These are phyloP conservation scores for Lasiodiplodia sp. DNA, from an alignment of 2,329 filamentous ascomycete genomes.

Conservation along the genomic window DNA sequence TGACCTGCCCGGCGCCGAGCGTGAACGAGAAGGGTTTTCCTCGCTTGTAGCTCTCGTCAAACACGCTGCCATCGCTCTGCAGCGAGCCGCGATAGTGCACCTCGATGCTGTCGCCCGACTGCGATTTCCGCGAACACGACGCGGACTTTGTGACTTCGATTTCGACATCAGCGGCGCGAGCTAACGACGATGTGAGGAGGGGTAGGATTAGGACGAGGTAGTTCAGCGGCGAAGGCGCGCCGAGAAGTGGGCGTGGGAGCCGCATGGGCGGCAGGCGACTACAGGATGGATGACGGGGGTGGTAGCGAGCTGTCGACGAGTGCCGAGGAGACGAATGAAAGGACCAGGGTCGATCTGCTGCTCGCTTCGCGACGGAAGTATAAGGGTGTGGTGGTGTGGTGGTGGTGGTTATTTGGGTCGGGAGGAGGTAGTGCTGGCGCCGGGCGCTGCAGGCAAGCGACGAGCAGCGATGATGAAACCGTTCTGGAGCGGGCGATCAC, in stretches of 20 bases:
- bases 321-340: neutral
- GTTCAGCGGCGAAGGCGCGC: conserved; percentile 37
- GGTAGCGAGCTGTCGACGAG: conserved; percentile 2
- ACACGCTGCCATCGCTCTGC: conserved; percentile 67
- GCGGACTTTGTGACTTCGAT: conserved; percentile 78
- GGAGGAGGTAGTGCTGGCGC: conserved; percentile 15
- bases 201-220: conserved; percentile 53
- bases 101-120: conserved; percentile 74
- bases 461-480: conserved; percentile 27
- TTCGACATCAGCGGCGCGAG: conserved; percentile 51
- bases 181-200: conserved; percentile 58
- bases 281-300: neutral
- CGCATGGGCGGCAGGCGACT: conserved; percentile 27
- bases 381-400: neutral
- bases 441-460: conserved; percentile 9
- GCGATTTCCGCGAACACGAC: conserved; percentile 79
- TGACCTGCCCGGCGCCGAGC: conserved; percentile 84
- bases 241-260: conserved; percentile 24
- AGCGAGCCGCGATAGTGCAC: conserved; percentile 92
- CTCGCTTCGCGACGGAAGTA: neutral
- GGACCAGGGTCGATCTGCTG: conserved; percentile 5
- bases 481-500: conserved; percentile 26
- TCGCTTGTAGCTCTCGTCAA: conserved; percentile 72
- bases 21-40: conserved; percentile 79
- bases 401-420: conserved; percentile 4